These are phyloP conservation scores for Protea cynaroides DNA, from an alignment of 164 flowering plant genomes.

Conservation along the genomic window DNA sequence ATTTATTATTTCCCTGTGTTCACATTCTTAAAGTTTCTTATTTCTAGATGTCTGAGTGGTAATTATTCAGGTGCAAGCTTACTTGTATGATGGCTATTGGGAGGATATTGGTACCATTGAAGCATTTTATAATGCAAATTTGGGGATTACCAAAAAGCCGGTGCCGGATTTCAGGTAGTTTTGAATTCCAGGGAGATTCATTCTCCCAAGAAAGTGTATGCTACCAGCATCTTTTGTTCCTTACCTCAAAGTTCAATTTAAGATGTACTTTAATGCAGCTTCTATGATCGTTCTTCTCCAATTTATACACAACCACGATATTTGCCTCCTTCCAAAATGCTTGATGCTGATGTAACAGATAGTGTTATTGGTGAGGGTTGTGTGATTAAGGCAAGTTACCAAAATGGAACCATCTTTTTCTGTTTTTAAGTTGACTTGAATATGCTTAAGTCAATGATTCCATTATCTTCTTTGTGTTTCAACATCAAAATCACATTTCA, in stretches of 20 bases:
- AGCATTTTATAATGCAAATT: constrained; percentile 91
- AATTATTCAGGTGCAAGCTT: constrained; percentile 73
- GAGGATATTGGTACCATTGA: constrained; percentile 97
- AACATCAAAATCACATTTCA: background rate
- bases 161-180: constrained; percentile 83
- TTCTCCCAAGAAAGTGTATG: background rate
- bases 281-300: constrained; percentile 94
- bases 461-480: background rate
- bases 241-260: background rate
- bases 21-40: background rate
- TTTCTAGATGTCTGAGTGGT: background rate
- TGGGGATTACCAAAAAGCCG: constrained; percentile 91
- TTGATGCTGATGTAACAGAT: constrained; percentile 91
- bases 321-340: constrained; percentile 95
- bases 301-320: constrained; percentile 95
- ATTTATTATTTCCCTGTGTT: background rate
- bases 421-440: background rate
- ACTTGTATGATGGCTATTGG: constrained; percentile 95
- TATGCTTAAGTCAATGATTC: background rate
- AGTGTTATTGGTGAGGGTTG: constrained; percentile 95
- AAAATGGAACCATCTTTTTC: background rate
- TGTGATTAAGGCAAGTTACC: constrained; percentile 67
- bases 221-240: background rate
- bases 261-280: constrained; percentile 42
- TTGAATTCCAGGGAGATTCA: background rate